Evolutionary conservation across 106 monocot species (phyloP).

Genomic region (Apostasia shenzhenica): DNA sequence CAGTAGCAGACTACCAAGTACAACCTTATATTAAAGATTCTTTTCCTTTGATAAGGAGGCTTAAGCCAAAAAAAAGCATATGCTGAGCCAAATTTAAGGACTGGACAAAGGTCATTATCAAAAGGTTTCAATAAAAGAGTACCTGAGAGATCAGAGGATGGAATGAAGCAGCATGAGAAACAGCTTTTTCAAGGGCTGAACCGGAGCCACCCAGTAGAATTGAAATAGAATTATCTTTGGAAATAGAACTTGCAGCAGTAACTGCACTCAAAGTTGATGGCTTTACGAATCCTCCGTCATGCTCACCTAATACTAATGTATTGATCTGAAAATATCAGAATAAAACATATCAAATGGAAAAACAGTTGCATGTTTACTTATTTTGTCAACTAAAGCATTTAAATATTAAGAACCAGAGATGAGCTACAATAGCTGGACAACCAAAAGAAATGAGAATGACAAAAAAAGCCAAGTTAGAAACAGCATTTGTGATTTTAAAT

Average conservation of each 20-base stretch:
- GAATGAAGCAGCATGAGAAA: slow-evolving; percentile 73
- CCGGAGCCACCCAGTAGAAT: slow-evolving; percentile 88
- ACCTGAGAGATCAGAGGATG: slow-evolving; percentile 86
- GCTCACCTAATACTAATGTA: slow-evolving; percentile 83
- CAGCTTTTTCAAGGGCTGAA: slow-evolving; percentile 63
- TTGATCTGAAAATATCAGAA: slow-evolving; percentile 44
- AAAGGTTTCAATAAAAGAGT: neutral
- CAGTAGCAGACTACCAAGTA: no score
- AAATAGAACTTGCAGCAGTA: slow-evolving; percentile 60
- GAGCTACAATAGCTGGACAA: neutral
- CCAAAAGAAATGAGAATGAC: neutral
- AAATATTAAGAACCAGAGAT: neutral
- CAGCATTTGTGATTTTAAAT: neutral
- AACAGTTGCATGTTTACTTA: neutral
- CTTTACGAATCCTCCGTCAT: slow-evolving; percentile 79
- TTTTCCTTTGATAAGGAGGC: no score
- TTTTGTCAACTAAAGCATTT: neutral
- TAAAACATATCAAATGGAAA: neutral
- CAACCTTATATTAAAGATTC: no score
- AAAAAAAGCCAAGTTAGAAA: neutral
- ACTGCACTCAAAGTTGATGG: slow-evolving; percentile 84
- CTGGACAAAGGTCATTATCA: neutral
- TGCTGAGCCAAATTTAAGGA: no score
- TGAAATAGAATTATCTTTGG: slow-evolving; percentile 63
- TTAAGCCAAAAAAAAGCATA: no score